Percentiles rank a stretch among this genome's conserved stretches.
phyloP scores from a whole-genome alignment of 2,329 filamentous ascomycete genomes.

The Colletotrichum sp. region DNA sequence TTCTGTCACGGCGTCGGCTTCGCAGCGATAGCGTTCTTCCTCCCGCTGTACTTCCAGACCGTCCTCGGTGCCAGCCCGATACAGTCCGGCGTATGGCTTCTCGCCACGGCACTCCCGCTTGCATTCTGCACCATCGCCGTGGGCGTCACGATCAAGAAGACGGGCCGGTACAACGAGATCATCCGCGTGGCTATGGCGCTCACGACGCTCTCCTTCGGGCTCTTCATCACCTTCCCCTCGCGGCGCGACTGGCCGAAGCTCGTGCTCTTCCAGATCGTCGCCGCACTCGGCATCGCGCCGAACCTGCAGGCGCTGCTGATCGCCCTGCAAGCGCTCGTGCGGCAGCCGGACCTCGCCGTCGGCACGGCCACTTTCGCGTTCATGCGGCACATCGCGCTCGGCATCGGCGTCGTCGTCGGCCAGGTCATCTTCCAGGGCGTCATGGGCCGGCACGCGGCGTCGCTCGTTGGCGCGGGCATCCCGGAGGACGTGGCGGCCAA shows the following conservation, averaged over 20 bases:
- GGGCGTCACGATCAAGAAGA: slow-evolving; percentile 65
- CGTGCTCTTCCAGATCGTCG: slow-evolving; percentile 66
- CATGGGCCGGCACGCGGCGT: slow-evolving; percentile 62
- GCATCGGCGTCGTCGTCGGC: slow-evolving; percentile 73
- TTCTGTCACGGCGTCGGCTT: slow-evolving; percentile 80
- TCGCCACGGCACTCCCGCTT: slow-evolving; percentile 72
- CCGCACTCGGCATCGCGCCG: slow-evolving; percentile 68
- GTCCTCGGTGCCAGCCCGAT: slow-evolving; percentile 72
- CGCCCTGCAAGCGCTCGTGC: slow-evolving; percentile 68
- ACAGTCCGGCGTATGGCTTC: slow-evolving; percentile 74
- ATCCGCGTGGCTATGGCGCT: slow-evolving; percentile 65
- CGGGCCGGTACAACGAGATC: slow-evolving; percentile 67
- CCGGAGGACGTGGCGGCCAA: slow-evolving; percentile 51
- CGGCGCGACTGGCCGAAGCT: slow-evolving; percentile 60
- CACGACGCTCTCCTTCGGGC: slow-evolving; percentile 68
- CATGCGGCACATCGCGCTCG: slow-evolving; percentile 71
- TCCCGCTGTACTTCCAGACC: slow-evolving; percentile 86
- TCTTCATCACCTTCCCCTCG: slow-evolving; percentile 66
- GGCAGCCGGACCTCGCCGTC: slow-evolving; percentile 68
- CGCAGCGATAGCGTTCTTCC: slow-evolving; percentile 79
- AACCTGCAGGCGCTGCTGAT: slow-evolving; percentile 75
- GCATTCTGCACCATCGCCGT: slow-evolving; percentile 65
- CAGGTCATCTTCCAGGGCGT: slow-evolving; percentile 82
- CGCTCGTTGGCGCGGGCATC: slow-evolving; percentile 52
- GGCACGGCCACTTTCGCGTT: slow-evolving; percentile 72